phyloP scores from a whole-genome alignment of 2,329 filamentous ascomycete genomes.

The Aureobasidium sp. region DNA sequence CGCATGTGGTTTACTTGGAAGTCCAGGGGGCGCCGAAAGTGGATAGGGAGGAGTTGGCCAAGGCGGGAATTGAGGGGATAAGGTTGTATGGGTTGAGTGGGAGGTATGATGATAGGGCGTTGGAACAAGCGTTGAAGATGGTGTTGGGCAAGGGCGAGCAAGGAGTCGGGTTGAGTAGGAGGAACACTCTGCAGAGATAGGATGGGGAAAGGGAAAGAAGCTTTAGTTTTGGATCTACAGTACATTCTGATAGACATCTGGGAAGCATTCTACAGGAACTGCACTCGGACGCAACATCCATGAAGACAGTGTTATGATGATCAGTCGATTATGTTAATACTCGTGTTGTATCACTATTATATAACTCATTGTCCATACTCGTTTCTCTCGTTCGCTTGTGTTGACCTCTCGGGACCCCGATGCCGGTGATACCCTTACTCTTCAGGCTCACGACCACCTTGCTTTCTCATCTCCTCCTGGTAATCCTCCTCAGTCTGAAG shows the following conservation, averaged over 20 bases:
- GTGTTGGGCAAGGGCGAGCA: conserved; percentile 63
- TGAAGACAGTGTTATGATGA: too few species aligned
- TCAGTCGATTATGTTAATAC: too few species aligned
- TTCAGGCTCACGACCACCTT: conserved; percentile 37
- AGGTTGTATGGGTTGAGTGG: conserved; percentile 61
- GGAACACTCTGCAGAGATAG: conserved; percentile 49
- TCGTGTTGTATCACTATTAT: too few species aligned
- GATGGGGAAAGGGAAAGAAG: too few species aligned
- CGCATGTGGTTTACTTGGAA: conserved; percentile 75
- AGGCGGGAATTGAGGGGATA: conserved; percentile 69
- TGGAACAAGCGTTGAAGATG: conserved; percentile 68
- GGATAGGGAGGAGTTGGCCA: conserved; percentile 55
- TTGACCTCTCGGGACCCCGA: too few species aligned
- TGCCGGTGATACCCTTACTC: conserved; percentile 26
- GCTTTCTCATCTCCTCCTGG: conserved; percentile 34
- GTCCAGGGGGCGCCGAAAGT: conserved; percentile 63
- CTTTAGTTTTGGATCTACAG: too few species aligned
- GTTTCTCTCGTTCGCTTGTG: neutral
- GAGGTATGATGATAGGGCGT: conserved; percentile 67
- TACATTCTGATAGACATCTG: too few species aligned
- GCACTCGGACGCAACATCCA: too few species aligned
- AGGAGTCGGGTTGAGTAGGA: conserved; percentile 44
- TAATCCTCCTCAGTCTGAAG: conserved; percentile 47
- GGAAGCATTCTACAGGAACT: too few species aligned
- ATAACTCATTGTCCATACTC: too few species aligned